phyloP scores from a whole-genome alignment of 2,329 filamentous ascomycete genomes.

The Mollisiaceae sp. region DNA sequence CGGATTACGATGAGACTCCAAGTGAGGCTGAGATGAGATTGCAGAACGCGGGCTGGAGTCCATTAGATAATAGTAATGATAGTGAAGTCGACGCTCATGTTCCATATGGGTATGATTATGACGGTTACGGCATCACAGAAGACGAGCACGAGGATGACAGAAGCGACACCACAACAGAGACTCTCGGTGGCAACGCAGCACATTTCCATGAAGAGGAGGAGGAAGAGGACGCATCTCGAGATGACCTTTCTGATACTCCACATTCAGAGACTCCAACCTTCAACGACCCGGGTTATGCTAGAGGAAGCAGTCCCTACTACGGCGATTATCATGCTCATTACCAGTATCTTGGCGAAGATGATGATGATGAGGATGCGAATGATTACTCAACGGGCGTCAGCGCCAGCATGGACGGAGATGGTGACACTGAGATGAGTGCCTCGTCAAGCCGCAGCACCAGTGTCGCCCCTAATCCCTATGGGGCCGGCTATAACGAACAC shows the following conservation, averaged over 20 bases:
- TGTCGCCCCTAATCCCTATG: constrained; percentile 22
- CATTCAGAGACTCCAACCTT: constrained; percentile 25
- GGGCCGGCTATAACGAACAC: constrained; percentile 10
- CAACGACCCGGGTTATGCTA: constrained; percentile 18
- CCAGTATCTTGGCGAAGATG: constrained; percentile 19
- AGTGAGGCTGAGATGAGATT: constrained; percentile 34
- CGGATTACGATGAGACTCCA: constrained; percentile 38
- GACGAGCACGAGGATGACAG: constrained; percentile 29
- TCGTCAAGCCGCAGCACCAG: constrained; percentile 32
- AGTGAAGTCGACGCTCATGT: constrained; percentile 35
- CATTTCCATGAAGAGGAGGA: constrained; percentile 37
- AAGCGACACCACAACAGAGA: constrained; percentile 38
- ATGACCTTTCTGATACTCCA: constrained; percentile 27
- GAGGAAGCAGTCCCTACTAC: constrained; percentile 21
- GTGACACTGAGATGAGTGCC: constrained; percentile 44
- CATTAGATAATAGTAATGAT: constrained; percentile 42
- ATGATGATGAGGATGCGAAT: constrained; percentile 36
- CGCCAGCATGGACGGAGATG: constrained; percentile 39
- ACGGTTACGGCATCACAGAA: constrained; percentile 18
- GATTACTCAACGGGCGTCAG: constrained; percentile 18
- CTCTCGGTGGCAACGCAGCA: constrained; percentile 34
- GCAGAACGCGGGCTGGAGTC: constrained; percentile 41
- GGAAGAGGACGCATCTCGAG: constrained; percentile 33
- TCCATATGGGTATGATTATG: constrained; percentile 23
- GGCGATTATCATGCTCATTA: constrained; percentile 2